Percentiles rank a stretch among this genome's conserved stretches.
Evolutionary conservation across 2,329 filamentous ascomycete genomes (phyloP).

Genomic region (Cladosporium austrohemisphaericum): DNA sequence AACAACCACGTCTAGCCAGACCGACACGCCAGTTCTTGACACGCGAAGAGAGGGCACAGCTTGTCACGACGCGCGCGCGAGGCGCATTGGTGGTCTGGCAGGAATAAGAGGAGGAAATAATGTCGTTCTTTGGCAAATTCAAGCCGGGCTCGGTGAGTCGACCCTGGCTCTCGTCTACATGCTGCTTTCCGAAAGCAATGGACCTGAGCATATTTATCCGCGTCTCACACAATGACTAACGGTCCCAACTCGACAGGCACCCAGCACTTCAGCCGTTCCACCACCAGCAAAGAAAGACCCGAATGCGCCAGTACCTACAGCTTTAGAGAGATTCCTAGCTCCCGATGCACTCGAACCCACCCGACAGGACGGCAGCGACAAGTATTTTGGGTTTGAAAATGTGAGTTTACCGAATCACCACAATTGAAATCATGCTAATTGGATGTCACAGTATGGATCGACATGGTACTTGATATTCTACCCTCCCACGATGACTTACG

Average conservation of each 20-base stretch:
- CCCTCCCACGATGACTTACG: constrained; percentile 10
- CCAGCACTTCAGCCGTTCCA: constrained; percentile 44
- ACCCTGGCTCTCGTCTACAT: not conserved
- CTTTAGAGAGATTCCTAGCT: constrained; percentile 71
- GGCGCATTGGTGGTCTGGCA: constrained; percentile 12
- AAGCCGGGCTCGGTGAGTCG: constrained; percentile 47
- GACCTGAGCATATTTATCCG: constrained; percentile 7
- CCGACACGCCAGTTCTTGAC: not conserved
- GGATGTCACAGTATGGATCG: constrained; percentile 73
- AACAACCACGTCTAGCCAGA: not conserved
- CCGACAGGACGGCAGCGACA: constrained; percentile 85
- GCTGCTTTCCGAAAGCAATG: not conserved
- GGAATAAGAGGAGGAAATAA: constrained; percentile 23
- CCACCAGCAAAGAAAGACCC: constrained; percentile 57
- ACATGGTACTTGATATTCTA: constrained; percentile 68
- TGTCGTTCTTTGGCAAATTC: constrained; percentile 55
- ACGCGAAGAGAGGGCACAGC: not conserved
- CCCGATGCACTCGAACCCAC: constrained; percentile 72
- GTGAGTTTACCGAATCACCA: constrained; percentile 54
- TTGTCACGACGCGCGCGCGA: constrained; percentile 11
- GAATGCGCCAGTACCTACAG: constrained; percentile 54
- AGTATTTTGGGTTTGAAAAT: constrained; percentile 98
- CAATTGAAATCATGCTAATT: constrained; percentile 19
- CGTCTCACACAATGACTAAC: constrained; percentile 24
- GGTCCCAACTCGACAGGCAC: constrained; percentile 40